phyloP scores from a whole-genome alignment of 768 basidiomycete species.

The Kwoniella sp. region DNA sequence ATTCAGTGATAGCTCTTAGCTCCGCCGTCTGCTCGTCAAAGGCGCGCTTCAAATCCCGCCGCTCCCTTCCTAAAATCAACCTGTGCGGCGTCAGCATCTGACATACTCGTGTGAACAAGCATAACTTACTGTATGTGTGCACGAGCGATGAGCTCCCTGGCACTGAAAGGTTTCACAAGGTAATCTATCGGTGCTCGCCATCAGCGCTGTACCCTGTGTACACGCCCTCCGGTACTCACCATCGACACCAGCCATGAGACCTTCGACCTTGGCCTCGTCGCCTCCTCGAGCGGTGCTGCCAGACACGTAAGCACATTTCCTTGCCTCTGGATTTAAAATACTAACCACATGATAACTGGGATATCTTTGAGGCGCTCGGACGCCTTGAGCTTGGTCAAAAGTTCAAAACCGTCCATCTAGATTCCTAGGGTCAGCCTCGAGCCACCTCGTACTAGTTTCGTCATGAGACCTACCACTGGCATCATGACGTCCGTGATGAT shows the following conservation, averaged over 20 bases:
- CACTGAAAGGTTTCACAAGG: constrained; percentile 50
- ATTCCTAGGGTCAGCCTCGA: neutral
- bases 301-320: no score
- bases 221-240: constrained; percentile 23
- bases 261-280: constrained; percentile 49
- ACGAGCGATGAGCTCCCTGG: constrained; percentile 49
- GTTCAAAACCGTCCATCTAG: constrained; percentile 47
- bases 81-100: constrained; percentile 7
- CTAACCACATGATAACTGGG: constrained; percentile 48
- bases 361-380: constrained; percentile 23
- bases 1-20: constrained; percentile 42
- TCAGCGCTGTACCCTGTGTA: neutral
- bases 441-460: no score
- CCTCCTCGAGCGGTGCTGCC: constrained; percentile 48
- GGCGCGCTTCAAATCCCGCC: constrained; percentile 26
- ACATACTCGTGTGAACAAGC: no score
- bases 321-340: no score
- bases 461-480: constrained; percentile 34
- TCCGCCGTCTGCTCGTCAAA: constrained; percentile 41
- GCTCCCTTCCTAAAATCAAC: constrained; percentile 51
- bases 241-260: constrained; percentile 50
- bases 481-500: constrained; percentile 51
- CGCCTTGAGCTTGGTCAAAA: constrained; percentile 39
- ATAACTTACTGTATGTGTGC: constrained; percentile 27
- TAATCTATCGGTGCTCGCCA: constrained; percentile 35